These are phyloP conservation scores for Sclerotinia glacialis DNA, from an alignment of 2,329 filamentous ascomycete species.

Conservation along the genomic window DNA sequence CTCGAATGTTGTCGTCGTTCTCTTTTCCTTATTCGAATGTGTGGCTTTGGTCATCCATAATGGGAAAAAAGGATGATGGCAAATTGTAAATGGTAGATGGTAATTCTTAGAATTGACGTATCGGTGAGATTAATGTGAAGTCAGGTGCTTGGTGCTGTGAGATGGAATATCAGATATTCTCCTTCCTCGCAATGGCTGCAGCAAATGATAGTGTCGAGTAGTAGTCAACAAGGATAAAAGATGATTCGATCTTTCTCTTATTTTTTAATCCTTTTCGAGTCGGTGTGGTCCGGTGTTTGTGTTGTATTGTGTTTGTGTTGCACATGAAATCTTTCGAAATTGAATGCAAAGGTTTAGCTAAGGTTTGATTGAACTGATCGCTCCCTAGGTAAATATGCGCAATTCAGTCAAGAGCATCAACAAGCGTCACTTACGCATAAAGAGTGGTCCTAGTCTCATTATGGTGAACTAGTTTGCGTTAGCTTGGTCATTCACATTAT, in stretches of 20 bases:
- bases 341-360: neutral
- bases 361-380: neutral
- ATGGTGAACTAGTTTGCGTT: neutral
- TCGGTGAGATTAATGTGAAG: slow-evolving; percentile 2
- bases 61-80: too few relatives aligned
- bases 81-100: neutral
- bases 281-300: neutral
- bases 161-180: neutral
- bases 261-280: neutral
- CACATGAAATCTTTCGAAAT: neutral
- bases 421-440: slow-evolving; percentile 14
- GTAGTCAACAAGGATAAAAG: neutral
- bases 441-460: slow-evolving; percentile 4
- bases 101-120: neutral
- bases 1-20: neutral
- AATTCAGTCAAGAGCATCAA: neutral
- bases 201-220: too few relatives aligned
- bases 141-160: neutral
- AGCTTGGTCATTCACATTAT: slow-evolving; percentile 21
- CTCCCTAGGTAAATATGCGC: slow-evolving; percentile 7
- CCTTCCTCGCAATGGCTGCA: neutral
- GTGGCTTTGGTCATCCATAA: neutral
- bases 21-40: slow-evolving; percentile 1
- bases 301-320: neutral
- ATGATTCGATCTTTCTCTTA: neutral